Base-by-base conservation (phyloP, 768 basidiomycete genomes). In the Filobasidium floriforme region DNA sequence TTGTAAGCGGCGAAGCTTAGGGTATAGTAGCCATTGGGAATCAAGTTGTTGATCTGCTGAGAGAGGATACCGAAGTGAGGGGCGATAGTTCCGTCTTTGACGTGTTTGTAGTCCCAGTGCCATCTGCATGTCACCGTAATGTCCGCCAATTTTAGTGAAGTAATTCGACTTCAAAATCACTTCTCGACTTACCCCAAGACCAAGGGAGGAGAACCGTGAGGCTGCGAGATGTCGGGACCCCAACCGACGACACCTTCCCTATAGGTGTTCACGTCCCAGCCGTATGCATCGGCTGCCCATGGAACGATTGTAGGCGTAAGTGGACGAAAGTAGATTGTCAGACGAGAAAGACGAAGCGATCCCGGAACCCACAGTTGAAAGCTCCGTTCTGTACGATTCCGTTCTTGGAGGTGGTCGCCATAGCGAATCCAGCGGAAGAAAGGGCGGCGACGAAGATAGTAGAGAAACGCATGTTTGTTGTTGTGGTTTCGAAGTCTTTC, bases 401-500 rank as follows among this genome's bases (percentile, higher is more conserved):
- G 26, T 57, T 57, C 22, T 57, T 57, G 54, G 54, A 57, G 15
- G 26, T 15, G 26, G 54, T 57, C 2, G 54, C 54, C 12, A 26
- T 4, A 5, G 54, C 54, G 22, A 57, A 24, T 26, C 24, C 3
- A 32, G 54, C 54, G n/a, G 54, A 19, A 15, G 24, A 26, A 32
- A 57, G 54, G 14, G 54, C 54, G n/a, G 29, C 54, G 15, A 57
- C 14, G 54, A 57, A 57, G 15, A 28, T 28, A 15, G 22, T 57
- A 32, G 54, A 57, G 54, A 57, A 57, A 57, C 54, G 54, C 54
- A 57, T 57, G 12, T 22, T 57, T 24, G 29, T n/a, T n/a, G n/a
- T n/a, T n/a, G n/a, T n/a, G n/a, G n/a, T n/a, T n/a, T n/a, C n/a
- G n/a, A n/a, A n/a, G n/a, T n/a, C n/a, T n/a, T n/a, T n/a, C n/a